phyloP scores from a whole-genome alignment of 257 asterid species.

The Solanum appendiculatum region DNA sequence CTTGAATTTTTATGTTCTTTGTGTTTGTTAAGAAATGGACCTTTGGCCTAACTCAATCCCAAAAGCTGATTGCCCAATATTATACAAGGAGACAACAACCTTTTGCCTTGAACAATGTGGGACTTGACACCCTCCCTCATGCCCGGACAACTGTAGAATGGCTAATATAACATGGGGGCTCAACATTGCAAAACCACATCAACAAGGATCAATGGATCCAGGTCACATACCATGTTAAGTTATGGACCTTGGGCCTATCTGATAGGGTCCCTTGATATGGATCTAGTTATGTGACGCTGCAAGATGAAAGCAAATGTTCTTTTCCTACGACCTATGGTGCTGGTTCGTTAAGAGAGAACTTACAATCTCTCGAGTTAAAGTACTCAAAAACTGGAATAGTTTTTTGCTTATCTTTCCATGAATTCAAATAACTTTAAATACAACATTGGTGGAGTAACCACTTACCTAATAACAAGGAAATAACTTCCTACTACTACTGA shows the following conservation, averaged over 20 bases:
- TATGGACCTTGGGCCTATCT: neutral
- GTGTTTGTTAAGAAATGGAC: neutral
- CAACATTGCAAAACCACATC: neutral
- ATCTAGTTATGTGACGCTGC: neutral
- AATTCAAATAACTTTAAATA: neutral
- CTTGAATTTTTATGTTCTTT: neutral
- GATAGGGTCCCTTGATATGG: neutral
- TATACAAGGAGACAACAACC: neutral
- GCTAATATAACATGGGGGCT: neutral
- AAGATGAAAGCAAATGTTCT: neutral
- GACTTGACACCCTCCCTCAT: neutral
- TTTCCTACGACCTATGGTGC: neutral
- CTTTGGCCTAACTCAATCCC: neutral
- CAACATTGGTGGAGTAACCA: neutral
- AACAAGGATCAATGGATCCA: neutral
- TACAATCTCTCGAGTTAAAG: neutral
- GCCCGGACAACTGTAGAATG: neutral
- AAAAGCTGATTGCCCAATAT: neutral
- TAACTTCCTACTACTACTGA: neutral
- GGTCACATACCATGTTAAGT: neutral
- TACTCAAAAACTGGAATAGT: neutral
- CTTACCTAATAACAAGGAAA: neutral
- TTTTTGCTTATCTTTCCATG: neutral
- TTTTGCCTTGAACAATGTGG: neutral
- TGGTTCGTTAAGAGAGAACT: neutral